Percentiles rank a stretch among this genome's conserved stretches.
phyloP scores from a whole-genome alignment of 352 stramenopile genomes.

The Globisporangium paddicum region DNA sequence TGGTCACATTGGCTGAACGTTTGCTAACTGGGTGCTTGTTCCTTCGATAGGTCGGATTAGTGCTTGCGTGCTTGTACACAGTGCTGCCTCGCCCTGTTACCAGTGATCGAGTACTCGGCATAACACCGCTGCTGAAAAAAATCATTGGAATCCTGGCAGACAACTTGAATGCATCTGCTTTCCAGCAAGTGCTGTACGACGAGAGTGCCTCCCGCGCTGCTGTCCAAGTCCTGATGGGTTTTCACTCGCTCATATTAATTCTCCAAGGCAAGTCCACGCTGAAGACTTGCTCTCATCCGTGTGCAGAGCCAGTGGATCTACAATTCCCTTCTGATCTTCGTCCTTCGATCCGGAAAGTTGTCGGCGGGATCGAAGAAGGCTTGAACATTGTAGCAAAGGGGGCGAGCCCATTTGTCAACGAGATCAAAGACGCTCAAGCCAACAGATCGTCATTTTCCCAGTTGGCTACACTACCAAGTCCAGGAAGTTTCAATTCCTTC shows the following conservation, averaged over 20 bases:
- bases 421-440: neutral
- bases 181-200: conserved; percentile 7
- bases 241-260: conserved; percentile 66
- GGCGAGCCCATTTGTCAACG: neutral
- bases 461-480: neutral
- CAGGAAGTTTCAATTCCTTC: neutral
- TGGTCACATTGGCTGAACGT: conserved; percentile 8
- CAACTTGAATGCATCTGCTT: conserved; percentile 12
- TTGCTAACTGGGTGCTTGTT: neutral
- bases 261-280: conserved; percentile 45
- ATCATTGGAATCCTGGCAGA: conserved; percentile 46
- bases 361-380: conserved; percentile 32
- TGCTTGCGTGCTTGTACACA: conserved; percentile 35
- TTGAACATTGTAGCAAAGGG: conserved; percentile 22
- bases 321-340: conserved; percentile 53
- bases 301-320: conserved; percentile 54
- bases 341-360: conserved; percentile 43
- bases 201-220: conserved; percentile 21
- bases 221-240: conserved; percentile 32
- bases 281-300: conserved; percentile 37
- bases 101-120: conserved; percentile 2
- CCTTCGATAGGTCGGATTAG: conserved; percentile 28
- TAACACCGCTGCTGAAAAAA: conserved; percentile 28
- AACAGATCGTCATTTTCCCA: neutral
- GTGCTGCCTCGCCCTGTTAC: conserved; percentile 13